A percentile compares a stretch with the other conserved stretches of the same genome.
phyloP scores from a whole-genome alignment of 305 asterid genomes.

The Fraxinus floribunda region DNA sequence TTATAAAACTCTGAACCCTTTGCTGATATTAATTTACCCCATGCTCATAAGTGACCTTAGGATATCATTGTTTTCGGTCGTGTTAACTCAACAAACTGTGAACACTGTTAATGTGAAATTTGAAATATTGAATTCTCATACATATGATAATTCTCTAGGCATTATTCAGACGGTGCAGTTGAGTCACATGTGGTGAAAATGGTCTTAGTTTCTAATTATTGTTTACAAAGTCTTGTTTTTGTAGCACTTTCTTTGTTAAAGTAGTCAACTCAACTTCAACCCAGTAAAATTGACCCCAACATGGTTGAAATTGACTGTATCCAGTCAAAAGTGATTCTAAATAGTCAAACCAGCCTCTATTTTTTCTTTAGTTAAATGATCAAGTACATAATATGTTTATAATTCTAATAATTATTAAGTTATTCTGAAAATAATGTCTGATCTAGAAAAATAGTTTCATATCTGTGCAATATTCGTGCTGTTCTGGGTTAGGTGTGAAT shows the following conservation, averaged over 20 bases:
- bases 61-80: neutral
- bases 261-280: neutral
- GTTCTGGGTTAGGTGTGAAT: neutral
- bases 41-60: neutral
- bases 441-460: neutral
- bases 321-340: neutral
- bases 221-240: neutral
- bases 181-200: neutral
- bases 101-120: neutral
- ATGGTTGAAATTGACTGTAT: neutral
- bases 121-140: neutral
- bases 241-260: neutral
- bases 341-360: neutral
- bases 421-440: neutral
- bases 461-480: neutral
- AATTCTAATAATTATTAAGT: neutral
- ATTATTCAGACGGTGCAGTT: neutral
- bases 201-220: neutral
- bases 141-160: neutral
- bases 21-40: neutral
- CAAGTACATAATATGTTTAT: neutral
- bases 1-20: neutral
- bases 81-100: neutral
- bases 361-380: neutral
- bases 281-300: neutral